Evolutionary conservation across 257 asterid species (phyloP).

Genomic region (Misopates orontium): DNA sequence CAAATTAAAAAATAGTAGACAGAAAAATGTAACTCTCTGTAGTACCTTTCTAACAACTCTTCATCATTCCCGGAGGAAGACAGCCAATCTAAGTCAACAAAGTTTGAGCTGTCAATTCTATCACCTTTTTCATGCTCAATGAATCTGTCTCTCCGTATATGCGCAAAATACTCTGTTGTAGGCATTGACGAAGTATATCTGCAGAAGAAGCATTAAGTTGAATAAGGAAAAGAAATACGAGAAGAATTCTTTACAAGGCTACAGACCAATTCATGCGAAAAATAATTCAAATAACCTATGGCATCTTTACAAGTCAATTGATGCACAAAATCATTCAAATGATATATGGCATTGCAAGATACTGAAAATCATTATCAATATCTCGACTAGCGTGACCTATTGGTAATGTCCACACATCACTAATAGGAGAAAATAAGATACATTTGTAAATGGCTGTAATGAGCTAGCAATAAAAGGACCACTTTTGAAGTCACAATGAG

Average conservation of each 20-base stretch:
- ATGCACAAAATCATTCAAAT: too few species aligned
- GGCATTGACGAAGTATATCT: slow-evolving; percentile 60
- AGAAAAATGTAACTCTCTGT: slow-evolving; percentile 13
- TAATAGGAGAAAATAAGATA: not conserved
- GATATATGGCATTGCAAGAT: not conserved
- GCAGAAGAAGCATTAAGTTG: slow-evolving; percentile 22
- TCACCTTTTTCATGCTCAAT: slow-evolving; percentile 67
- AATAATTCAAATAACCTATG: slow-evolving; percentile 19
- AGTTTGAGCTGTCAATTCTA: slow-evolving; percentile 76
- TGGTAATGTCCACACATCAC: too few species aligned
- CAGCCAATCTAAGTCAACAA: slow-evolving; percentile 93
- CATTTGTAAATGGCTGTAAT: not conserved
- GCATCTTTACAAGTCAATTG: not conserved
- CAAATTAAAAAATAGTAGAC: slow-evolving; percentile 2
- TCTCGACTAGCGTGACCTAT: not conserved
- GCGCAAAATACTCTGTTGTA: slow-evolving; percentile 61
- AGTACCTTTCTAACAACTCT: slow-evolving; percentile 81
- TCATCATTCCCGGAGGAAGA: slow-evolving; percentile 93
- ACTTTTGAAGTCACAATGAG: not conserved
- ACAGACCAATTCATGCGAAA: slow-evolving; percentile 8
- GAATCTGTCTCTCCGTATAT: slow-evolving; percentile 51
- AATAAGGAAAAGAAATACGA: slow-evolving; percentile 1
- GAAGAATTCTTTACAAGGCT: not conserved
- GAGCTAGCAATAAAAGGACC: not conserved
- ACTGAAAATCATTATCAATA: not conserved